Evolutionary conservation across 805 yeast species (phyloP).

Genomic region (Kluyveromyces wickerhamii): DNA sequence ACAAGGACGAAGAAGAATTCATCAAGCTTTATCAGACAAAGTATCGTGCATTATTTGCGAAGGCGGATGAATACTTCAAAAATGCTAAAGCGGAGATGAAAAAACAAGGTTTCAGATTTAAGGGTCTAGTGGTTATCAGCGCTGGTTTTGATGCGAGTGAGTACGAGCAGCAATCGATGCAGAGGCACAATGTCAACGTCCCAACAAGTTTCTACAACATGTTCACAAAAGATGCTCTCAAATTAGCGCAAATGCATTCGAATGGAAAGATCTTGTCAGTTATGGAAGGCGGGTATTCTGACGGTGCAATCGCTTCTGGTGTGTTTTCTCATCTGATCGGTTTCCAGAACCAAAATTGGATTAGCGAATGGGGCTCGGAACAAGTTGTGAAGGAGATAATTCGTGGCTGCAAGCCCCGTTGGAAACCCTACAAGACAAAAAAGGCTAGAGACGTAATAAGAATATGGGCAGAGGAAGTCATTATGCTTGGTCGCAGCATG

Average conservation of each 20-base stretch:
- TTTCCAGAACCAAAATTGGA: slow-evolving; percentile 50
- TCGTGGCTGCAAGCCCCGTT: slow-evolving; percentile 59
- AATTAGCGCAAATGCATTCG: slow-evolving; percentile 54
- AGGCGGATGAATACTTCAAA: slow-evolving; percentile 59
- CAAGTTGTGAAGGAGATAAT: slow-evolving; percentile 56
- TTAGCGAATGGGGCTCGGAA: slow-evolving; percentile 54
- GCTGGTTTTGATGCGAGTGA: slow-evolving; percentile 89
- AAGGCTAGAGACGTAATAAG: slow-evolving; percentile 44
- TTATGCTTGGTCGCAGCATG: slow-evolving; percentile 53
- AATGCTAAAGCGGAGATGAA: slow-evolving; percentile 40
- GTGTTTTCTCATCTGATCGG: slow-evolving; percentile 74
- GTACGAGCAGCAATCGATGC: slow-evolving; percentile 76
- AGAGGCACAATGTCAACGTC: slow-evolving; percentile 71
- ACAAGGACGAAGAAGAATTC: slow-evolving; percentile 57
- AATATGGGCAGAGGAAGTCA: slow-evolving; percentile 58
- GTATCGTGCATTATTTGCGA: slow-evolving; percentile 52
- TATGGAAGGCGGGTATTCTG: slow-evolving; percentile 82
- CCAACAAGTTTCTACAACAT: slow-evolving; percentile 72
- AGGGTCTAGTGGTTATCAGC: slow-evolving; percentile 59
- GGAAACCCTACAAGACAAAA: slow-evolving; percentile 49
- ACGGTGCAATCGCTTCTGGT: slow-evolving; percentile 72
- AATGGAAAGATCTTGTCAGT: slow-evolving; percentile 58
- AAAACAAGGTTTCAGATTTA: slow-evolving; percentile 35
- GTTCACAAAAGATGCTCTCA: slow-evolving; percentile 67
- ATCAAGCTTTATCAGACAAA: slow-evolving; percentile 49